Conservation (phyloP, 208 protist species). For the Acanthamoeba culbertsoni region DNA sequence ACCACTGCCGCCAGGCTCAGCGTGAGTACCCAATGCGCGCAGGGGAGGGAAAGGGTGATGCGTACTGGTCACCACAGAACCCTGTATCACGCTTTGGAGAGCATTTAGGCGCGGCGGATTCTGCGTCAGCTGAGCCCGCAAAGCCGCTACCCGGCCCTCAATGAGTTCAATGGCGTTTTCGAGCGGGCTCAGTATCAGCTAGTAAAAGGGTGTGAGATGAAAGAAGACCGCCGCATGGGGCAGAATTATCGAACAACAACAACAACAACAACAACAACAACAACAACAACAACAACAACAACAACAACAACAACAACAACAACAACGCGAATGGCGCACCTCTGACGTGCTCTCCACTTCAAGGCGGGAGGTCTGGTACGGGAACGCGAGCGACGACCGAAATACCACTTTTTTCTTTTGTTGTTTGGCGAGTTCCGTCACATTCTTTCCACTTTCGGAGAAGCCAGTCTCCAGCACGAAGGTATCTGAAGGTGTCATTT, state of each 20-base stretch:
- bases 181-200: conserved; percentile 40
- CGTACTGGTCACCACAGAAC: conserved; percentile 51
- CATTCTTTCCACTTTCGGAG: conserved; percentile 47
- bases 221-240: too few relatives aligned
- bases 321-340: neutral
- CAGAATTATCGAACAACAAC: too few relatives aligned
- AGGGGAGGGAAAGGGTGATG: neutral
- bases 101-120: conserved; percentile 34
- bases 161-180: conserved; percentile 58
- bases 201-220: too few relatives aligned
- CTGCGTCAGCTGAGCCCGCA: conserved; percentile 26
- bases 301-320: neutral
- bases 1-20: neutral
- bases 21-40: neutral
- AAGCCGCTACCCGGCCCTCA: neutral
- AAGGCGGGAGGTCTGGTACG: neutral
- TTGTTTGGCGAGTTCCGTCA: conserved; percentile 33
- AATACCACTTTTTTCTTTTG: conserved; percentile 49
- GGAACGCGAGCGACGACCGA: neutral
- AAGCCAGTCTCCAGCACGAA: conserved; percentile 52
- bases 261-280: too few relatives aligned
- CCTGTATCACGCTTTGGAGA: conserved; percentile 53
- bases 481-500: neutral
- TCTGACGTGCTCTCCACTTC: conserved; percentile 23
- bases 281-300: too few relatives aligned